These are phyloP conservation scores for Berberis vulgaris DNA, from an alignment of 164 flowering plant genomes.

Conservation along the genomic window DNA sequence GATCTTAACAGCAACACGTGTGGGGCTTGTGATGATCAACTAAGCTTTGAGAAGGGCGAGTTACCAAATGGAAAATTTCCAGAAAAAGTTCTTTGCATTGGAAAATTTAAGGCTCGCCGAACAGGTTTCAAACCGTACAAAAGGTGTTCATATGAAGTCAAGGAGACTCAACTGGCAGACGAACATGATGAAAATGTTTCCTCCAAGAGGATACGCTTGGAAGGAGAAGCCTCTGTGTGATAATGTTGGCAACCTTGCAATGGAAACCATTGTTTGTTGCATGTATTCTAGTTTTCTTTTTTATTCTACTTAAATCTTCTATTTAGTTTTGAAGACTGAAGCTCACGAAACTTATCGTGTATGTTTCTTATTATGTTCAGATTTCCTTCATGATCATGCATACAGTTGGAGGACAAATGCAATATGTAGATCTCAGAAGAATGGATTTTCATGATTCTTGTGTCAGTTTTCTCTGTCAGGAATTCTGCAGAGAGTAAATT, in stretches of 20 bases:
- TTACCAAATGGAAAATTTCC: constrained; percentile 6
- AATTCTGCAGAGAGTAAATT: no score
- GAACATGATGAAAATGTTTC: constrained; percentile 43
- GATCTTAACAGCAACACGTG: constrained; percentile 38
- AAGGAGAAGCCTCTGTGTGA: constrained; percentile 51
- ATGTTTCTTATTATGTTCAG: background rate
- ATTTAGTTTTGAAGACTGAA: background rate
- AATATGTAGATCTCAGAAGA: no score
- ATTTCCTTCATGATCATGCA: no score
- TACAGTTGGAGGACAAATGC: no score
- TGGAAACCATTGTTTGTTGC: constrained; percentile 25
- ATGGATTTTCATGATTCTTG: no score
- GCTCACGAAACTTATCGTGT: background rate
- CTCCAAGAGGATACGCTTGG: constrained; percentile 66
- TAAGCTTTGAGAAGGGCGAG: constrained; percentile 15
- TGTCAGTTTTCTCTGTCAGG: no score
- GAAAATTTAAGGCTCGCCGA: constrained; percentile 43
- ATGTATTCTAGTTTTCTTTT: background rate
- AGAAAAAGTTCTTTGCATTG: constrained; percentile 27
- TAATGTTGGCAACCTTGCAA: constrained; percentile 18
- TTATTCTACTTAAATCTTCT: no score
- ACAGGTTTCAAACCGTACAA: constrained; percentile 96
- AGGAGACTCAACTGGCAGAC: constrained; percentile 35
- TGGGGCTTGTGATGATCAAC: constrained; percentile 18
- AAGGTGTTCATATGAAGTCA: constrained; percentile 76